phyloP scores from a whole-genome alignment of 805 yeast species.

The Metschnikowia corniflorae region DNA sequence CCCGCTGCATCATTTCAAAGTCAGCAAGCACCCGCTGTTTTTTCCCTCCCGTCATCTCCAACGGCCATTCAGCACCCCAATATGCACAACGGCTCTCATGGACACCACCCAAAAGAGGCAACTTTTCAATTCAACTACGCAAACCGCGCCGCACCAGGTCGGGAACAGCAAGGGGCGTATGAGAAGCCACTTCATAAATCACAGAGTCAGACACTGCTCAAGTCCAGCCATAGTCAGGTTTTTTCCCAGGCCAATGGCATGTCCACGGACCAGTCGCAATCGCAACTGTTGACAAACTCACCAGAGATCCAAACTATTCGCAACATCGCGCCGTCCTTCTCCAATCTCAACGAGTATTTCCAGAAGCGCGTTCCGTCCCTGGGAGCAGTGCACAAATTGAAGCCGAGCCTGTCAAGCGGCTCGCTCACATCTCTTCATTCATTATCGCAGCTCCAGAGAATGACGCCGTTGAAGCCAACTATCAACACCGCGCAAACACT shows the following conservation, averaged over 20 bases:
- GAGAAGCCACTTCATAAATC: constrained; percentile 24
- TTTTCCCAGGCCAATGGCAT: constrained; percentile 25
- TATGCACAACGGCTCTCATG: neutral
- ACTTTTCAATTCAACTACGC: constrained; percentile 3
- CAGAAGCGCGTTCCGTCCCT: constrained; percentile 20
- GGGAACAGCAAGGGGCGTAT: no score
- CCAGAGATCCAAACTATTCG: constrained; percentile 25
- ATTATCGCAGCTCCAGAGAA: constrained; percentile 25
- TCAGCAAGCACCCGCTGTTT: constrained; percentile 21
- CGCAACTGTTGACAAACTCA: constrained; percentile 31
- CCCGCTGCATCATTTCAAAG: constrained; percentile 3
- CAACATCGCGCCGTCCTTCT: constrained; percentile 23
- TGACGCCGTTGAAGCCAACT: constrained; percentile 43
- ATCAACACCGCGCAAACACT: constrained; percentile 1
- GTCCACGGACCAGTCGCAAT: constrained; percentile 26
- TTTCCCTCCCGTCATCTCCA: constrained; percentile 31
- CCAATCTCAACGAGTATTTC: constrained; percentile 34
- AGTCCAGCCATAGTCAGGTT: constrained; percentile 20
- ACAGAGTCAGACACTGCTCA: constrained; percentile 25
- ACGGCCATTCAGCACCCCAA: constrained; percentile 13
- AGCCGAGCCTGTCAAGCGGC: constrained; percentile 20
- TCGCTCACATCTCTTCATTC: constrained; percentile 16
- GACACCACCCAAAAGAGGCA: neutral
- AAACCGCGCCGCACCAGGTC: no score
- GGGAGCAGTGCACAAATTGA: constrained; percentile 22